Evolutionary conservation across 2,329 filamentous ascomycete species (phyloP).

Genomic region (Thyridium curvatum): DNA sequence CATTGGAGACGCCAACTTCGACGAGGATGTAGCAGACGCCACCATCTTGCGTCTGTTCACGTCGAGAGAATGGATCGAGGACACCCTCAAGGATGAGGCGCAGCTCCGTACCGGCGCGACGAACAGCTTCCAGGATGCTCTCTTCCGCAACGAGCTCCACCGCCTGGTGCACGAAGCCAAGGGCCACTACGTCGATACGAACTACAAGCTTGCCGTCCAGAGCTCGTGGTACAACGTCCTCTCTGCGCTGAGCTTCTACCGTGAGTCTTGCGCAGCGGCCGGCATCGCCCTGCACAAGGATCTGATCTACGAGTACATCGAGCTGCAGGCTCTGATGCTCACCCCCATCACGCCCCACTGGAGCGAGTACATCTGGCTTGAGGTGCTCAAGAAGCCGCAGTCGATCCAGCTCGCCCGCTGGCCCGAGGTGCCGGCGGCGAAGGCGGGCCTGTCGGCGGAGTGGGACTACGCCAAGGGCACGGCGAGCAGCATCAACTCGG

Average conservation of each 20-base stretch:
- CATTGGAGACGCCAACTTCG: conserved; percentile 94
- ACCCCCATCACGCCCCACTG: conserved; percentile 87
- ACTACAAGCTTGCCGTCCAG: conserved; percentile 84
- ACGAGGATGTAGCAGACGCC: conserved; percentile 88
- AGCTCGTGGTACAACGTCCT: conserved; percentile 81
- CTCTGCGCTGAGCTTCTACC: conserved; percentile 84
- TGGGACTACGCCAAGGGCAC: conserved; percentile 75
- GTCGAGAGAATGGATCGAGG: conserved; percentile 85
- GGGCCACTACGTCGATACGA: conserved; percentile 70
- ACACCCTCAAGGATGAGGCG: conserved; percentile 64
- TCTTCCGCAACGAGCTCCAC: conserved; percentile 94
- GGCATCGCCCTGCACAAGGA: conserved; percentile 84
- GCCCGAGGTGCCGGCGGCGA: conserved; percentile 61
- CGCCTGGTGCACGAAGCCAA: conserved; percentile 70
- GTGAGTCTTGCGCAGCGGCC: conserved; percentile 70
- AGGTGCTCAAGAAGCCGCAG: conserved; percentile 71
- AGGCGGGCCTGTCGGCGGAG: conserved; percentile 66
- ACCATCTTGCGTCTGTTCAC: conserved; percentile 79
- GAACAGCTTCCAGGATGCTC: conserved; percentile 74
- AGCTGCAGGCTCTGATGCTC: conserved; percentile 63
- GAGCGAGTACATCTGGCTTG: conserved; percentile 89
- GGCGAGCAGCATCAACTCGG: conserved; percentile 75
- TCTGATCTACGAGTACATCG: conserved; percentile 72
- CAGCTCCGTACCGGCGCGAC: conserved; percentile 70
- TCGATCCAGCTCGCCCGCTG: conserved; percentile 76